These are phyloP conservation scores for Neoascochyta sp. DNA, from an alignment of 2,329 filamentous ascomycete species.

Conservation along the genomic window DNA sequence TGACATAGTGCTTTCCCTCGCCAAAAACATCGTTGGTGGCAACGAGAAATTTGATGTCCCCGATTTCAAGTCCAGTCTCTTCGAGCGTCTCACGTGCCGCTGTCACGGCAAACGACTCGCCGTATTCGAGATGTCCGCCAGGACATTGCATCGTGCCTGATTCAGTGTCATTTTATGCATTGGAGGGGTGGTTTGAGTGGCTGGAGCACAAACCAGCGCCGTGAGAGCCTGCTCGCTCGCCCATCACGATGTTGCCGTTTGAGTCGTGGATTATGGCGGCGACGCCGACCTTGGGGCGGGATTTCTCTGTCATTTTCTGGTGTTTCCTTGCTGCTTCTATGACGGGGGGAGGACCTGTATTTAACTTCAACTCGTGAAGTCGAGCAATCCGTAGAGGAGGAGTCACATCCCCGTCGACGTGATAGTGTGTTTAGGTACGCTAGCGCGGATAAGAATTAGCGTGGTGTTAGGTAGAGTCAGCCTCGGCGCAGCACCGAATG, in stretches of 20 bases:
- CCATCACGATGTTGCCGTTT: conserved; percentile 46
- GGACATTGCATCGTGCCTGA: conserved; percentile 63
- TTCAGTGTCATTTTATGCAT: background rate
- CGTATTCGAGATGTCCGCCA: conserved; percentile 71
- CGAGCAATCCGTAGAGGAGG: too few relatives aligned
- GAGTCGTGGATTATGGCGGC: conserved; percentile 47
- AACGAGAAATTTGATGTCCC: conserved; percentile 52
- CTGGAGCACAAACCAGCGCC: conserved; percentile 40
- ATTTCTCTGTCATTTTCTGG: conserved; percentile 17
- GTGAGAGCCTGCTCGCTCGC: conserved; percentile 46
- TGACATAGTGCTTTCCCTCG: conserved; percentile 69
- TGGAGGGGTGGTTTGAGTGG: background rate
- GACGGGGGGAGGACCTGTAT: too few relatives aligned
- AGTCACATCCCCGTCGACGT: too few relatives aligned
- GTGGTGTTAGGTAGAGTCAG: too few relatives aligned
- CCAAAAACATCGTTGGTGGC: conserved; percentile 66
- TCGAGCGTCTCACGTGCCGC: conserved; percentile 65
- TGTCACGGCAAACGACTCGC: conserved; percentile 60
- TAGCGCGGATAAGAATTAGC: too few relatives aligned
- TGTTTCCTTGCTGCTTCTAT: background rate
- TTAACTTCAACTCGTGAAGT: too few relatives aligned
- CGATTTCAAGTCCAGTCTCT: conserved; percentile 60
- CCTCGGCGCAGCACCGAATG: too few relatives aligned
- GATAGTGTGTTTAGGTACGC: too few relatives aligned
- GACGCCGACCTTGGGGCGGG: conserved; percentile 45